Evolutionary conservation across 2,329 filamentous ascomycete genomes (phyloP).

Genomic region (Ploettnerulaceae sp.): DNA sequence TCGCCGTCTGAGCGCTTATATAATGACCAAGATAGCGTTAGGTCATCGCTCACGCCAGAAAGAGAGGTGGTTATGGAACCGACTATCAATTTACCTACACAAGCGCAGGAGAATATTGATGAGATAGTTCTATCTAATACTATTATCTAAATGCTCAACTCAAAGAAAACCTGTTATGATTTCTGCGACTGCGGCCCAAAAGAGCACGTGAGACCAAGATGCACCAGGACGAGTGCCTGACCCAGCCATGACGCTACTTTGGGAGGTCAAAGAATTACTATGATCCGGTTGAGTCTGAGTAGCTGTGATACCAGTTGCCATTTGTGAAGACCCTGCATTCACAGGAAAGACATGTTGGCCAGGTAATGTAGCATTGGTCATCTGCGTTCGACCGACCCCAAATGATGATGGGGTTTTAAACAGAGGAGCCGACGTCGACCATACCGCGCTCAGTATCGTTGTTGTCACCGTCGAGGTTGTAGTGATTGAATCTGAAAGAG

Average conservation of each 20-base stretch:
- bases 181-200: slow-evolving; percentile 7
- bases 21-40: slow-evolving; percentile 1
- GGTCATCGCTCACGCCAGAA: slow-evolving; percentile 1
- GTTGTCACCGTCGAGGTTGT: too few species aligned
- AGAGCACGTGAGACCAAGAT: slow-evolving; percentile 10
- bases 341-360: slow-evolving; percentile 6
- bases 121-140: slow-evolving; percentile 14
- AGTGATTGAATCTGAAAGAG: neutral
- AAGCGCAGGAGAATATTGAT: slow-evolving; percentile 10
- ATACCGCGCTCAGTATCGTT: neutral
- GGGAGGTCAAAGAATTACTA: slow-evolving; percentile 5
- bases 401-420: slow-evolving; percentile 13
- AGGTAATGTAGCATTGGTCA: slow-evolving; percentile 11
- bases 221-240: slow-evolving; percentile 7
- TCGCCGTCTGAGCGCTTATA: slow-evolving; percentile 7
- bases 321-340: slow-evolving; percentile 12
- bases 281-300: slow-evolving; percentile 3
- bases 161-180: slow-evolving; percentile 10
- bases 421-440: neutral
- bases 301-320: slow-evolving; percentile 5
- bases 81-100: slow-evolving; percentile 3
- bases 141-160: slow-evolving; percentile 15
- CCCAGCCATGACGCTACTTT: slow-evolving; percentile 5
- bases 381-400: slow-evolving; percentile 14
- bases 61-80: neutral